Conservation (phyloP, 2,329 filamentous ascomycete species). For the Phyllosticta capitalensis region DNA sequence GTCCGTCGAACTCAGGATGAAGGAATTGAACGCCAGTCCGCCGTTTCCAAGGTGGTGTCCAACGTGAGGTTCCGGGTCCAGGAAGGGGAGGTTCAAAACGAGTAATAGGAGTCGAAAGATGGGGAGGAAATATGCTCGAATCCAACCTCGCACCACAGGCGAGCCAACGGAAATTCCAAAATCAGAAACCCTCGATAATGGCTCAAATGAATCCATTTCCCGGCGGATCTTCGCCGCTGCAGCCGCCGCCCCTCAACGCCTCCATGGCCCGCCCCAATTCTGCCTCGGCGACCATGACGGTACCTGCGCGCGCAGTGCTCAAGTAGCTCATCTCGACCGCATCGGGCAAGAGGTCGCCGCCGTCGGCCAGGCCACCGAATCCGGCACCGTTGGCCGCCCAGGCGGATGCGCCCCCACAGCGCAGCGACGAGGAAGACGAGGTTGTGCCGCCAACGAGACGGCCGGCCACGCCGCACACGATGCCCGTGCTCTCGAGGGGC, state of each 20-base stretch:
- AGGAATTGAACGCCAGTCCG: no score
- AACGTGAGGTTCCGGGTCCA: no score
- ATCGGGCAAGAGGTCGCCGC: background rate
- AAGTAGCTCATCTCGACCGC: slow-evolving; percentile 77
- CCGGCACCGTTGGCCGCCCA: slow-evolving; percentile 19
- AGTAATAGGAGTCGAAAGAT: no score
- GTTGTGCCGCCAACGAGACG: slow-evolving; percentile 63
- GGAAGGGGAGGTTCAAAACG: no score
- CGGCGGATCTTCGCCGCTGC: background rate
- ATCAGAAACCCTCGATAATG: no score
- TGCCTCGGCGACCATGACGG: slow-evolving; percentile 72
- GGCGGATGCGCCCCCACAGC: slow-evolving; percentile 31
- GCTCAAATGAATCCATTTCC: background rate
- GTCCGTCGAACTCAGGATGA: no score
- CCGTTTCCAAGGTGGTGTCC: no score
- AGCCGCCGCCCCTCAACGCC: slow-evolving; percentile 43
- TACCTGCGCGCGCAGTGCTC: slow-evolving; percentile 78
- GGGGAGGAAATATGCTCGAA: no score
- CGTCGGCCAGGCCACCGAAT: background rate
- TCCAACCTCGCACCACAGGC: background rate
- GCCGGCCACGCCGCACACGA: slow-evolving; percentile 88
- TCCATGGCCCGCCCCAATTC: slow-evolving; percentile 65
- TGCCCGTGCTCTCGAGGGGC: slow-evolving; percentile 81
- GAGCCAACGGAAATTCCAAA: background rate
- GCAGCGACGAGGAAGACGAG: background rate